Conservation (phyloP, 2,329 filamentous ascomycete genomes). For the Scorias spongiosa region DNA sequence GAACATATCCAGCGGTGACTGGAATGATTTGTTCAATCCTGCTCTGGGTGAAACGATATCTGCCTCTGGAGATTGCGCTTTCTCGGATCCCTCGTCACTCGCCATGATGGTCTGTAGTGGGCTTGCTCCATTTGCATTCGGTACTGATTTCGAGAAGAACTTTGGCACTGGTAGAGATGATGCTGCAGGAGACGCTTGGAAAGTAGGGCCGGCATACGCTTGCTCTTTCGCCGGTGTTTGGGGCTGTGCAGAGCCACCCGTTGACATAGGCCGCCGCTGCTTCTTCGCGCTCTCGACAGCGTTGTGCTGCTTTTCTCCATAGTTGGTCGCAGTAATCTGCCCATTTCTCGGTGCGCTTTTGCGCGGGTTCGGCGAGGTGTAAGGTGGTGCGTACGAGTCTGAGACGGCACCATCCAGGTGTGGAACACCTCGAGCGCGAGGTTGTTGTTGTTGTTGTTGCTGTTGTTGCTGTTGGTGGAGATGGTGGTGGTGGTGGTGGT, state of each 20-base stretch:
- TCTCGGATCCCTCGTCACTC: slow-evolving; percentile 25
- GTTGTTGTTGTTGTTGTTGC: background rate
- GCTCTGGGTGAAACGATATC: slow-evolving; percentile 23
- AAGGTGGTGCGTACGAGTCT: background rate
- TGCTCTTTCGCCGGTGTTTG: slow-evolving; percentile 29
- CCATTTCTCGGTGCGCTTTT: background rate
- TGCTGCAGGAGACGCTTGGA: slow-evolving; percentile 85
- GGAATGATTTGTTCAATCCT: slow-evolving; percentile 32
- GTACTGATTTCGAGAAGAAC: slow-evolving; percentile 64
- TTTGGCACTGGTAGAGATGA: slow-evolving; percentile 82
- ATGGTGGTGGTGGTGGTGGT: background rate
- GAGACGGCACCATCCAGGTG: background rate
- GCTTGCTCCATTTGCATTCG: slow-evolving; percentile 40
- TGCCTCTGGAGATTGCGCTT: slow-evolving; percentile 36
- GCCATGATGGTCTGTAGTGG: slow-evolving; percentile 28
- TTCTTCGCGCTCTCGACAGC: slow-evolving; percentile 10
- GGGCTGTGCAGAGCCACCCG: slow-evolving; percentile 24
- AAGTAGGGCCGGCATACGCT: slow-evolving; percentile 83
- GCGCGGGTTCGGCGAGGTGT: background rate
- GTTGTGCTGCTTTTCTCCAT: slow-evolving; percentile 2
- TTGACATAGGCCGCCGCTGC: slow-evolving; percentile 26
- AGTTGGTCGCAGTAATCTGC: background rate
- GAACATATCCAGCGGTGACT: slow-evolving; percentile 72
- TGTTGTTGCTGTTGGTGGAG: background rate
- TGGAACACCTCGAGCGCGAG: background rate